These are phyloP conservation scores for Arabidopsis hybrid DNA, from an alignment of 441 rosid genomes.

Conservation along the genomic window DNA sequence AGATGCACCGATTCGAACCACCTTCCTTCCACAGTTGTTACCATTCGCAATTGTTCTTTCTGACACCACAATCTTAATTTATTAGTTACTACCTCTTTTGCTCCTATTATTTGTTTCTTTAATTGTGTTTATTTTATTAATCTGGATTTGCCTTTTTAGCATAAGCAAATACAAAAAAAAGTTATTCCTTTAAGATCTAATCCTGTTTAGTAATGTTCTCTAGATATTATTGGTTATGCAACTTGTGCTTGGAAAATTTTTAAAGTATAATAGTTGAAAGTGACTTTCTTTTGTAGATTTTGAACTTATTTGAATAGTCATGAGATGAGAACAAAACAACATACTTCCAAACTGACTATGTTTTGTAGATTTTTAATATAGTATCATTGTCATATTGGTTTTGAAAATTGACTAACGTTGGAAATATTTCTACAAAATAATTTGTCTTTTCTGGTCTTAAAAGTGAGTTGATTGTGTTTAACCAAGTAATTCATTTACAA, in stretches of 20 bases:
- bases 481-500: not conserved
- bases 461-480: not conserved
- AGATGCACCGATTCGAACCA: constrained; percentile 39
- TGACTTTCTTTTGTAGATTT: not conserved
- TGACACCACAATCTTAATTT: constrained; percentile 25
- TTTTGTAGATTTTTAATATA: not conserved
- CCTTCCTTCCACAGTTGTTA: constrained; percentile 20
- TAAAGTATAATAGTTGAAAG: constrained; percentile 4
- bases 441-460: not conserved
- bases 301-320: not conserved
- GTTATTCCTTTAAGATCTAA: constrained; percentile 7
- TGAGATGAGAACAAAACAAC: not conserved
- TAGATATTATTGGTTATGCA: constrained; percentile 14
- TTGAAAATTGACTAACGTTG: not conserved
- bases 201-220: not conserved
- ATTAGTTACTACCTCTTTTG: not conserved
- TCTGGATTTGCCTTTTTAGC: not conserved
- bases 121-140: not conserved
- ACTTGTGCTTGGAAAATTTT: constrained; percentile 13
- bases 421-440: not conserved
- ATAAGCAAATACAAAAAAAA: not conserved
- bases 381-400: not conserved
- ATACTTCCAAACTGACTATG: not conserved
- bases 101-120: not conserved
- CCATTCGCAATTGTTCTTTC: constrained; percentile 15